phyloP scores from a whole-genome alignment of 1,284 basidiomycete species.

The Erythrobasidium hasegawianum region DNA sequence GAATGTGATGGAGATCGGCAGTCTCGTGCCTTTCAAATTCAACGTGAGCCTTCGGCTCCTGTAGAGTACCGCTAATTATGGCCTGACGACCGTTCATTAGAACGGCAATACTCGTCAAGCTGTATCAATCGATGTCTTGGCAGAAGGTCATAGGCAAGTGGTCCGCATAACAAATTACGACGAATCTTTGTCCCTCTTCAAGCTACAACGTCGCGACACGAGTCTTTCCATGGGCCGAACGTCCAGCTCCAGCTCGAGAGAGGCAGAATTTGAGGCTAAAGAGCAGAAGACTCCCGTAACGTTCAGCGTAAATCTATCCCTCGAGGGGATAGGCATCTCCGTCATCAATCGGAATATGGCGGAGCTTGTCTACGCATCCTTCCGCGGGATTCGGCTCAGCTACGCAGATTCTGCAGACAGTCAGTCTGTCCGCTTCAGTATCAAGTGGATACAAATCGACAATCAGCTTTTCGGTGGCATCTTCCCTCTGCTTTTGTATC shows the following conservation, averaged over 20 bases:
- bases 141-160: slow-evolving; percentile 81
- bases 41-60: too few relatives aligned
- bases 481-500: slow-evolving; percentile 94
- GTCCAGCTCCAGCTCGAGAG: slow-evolving; percentile 45
- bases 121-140: slow-evolving; percentile 88
- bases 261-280: slow-evolving; percentile 79
- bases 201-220: slow-evolving; percentile 61
- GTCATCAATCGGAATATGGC: slow-evolving; percentile 81
- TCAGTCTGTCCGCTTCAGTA: slow-evolving; percentile 76
- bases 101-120: slow-evolving; percentile 34
- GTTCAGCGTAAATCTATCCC: slow-evolving; percentile 67
- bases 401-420: slow-evolving; percentile 79
- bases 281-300: slow-evolving; percentile 65
- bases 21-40: slow-evolving; percentile 85
- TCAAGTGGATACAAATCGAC: slow-evolving; percentile 88
- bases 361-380: slow-evolving; percentile 85
- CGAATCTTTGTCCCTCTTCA: slow-evolving; percentile 82
- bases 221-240: slow-evolving; percentile 46
- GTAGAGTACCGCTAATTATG: neutral
- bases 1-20: slow-evolving; percentile 95
- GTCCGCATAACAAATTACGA: slow-evolving; percentile 84
- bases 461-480: slow-evolving; percentile 96
- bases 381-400: slow-evolving; percentile 75
- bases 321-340: slow-evolving; percentile 90
- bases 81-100: slow-evolving; percentile 5